Percentiles rank a stretch among this genome's conserved stretches.
phyloP scores from a whole-genome alignment of 192 early-diverging fungal species.

The Borealophlyctis nickersoniae region DNA sequence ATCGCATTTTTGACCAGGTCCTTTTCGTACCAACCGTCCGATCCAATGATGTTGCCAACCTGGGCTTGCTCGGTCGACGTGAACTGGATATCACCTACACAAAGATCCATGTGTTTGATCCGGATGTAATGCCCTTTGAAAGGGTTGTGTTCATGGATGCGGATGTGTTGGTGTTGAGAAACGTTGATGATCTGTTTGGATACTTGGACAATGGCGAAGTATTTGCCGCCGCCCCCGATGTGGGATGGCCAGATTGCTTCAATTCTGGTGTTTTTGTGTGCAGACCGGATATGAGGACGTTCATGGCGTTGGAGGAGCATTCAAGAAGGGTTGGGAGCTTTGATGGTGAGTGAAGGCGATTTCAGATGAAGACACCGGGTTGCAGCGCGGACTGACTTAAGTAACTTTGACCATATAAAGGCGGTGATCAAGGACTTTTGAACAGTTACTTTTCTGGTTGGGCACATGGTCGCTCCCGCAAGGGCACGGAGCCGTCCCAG shows the following conservation, averaged over 20 bases:
- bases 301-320: slow-evolving; percentile 47
- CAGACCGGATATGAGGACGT: slow-evolving; percentile 53
- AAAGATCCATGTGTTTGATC: slow-evolving; percentile 85
- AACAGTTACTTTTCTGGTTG: slow-evolving; percentile 84
- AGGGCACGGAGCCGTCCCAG: slow-evolving; percentile 15
- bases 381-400: too few species aligned
- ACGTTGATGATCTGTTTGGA: slow-evolving; percentile 80
- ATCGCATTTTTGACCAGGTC: slow-evolving; percentile 65
- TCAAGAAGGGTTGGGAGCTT: slow-evolving; percentile 64
- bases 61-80: slow-evolving; percentile 77
- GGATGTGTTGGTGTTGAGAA: slow-evolving; percentile 79
- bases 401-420: slow-evolving; percentile 31
- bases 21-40: slow-evolving; percentile 64
- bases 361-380: too few species aligned
- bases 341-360: slow-evolving; percentile 81
- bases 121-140: slow-evolving; percentile 56
- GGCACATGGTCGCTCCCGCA: slow-evolving; percentile 39
- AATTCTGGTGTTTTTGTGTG: slow-evolving; percentile 93
- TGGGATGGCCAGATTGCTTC: slow-evolving; percentile 96
- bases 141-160: slow-evolving; percentile 83
- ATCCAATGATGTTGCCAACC: slow-evolving; percentile 59
- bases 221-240: slow-evolving; percentile 87
- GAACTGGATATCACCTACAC: slow-evolving; percentile 88
- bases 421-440: slow-evolving; percentile 91
- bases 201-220: slow-evolving; percentile 36